A percentile compares a stretch with the other conserved stretches of the same genome.
Conservation (phyloP, 1,284 basidiomycete genomes). For the Ustilago curta region DNA sequence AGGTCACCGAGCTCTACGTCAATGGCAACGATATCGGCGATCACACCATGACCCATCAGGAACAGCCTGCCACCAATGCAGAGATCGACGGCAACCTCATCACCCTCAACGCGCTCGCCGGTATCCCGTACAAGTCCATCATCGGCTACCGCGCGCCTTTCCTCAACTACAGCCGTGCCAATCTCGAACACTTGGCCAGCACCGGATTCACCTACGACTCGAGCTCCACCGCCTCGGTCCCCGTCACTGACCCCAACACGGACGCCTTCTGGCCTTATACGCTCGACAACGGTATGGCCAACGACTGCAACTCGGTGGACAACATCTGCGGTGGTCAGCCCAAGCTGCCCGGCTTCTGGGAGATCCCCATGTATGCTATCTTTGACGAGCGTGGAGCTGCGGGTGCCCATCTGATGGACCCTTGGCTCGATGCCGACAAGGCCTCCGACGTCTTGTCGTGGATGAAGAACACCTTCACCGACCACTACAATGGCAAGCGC, state of each 20-base stretch:
- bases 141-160: constrained; percentile 83
- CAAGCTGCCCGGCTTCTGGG: constrained; percentile 76
- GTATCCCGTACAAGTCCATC: constrained; percentile 79
- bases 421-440: constrained; percentile 76
- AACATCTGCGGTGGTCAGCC: constrained; percentile 78
- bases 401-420: constrained; percentile 78
- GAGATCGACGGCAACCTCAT: constrained; percentile 81
- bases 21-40: constrained; percentile 88
- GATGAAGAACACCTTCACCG: constrained; percentile 81
- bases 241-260: constrained; percentile 77
- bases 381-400: constrained; percentile 53
- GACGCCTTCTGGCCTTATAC: constrained; percentile 75
- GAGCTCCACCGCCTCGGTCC: constrained; percentile 76
- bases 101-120: constrained; percentile 81
- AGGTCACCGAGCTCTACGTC: constrained; percentile 84
- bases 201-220: constrained; percentile 81
- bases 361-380: constrained; percentile 60
- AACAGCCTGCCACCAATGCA: constrained; percentile 73
- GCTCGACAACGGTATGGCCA: constrained; percentile 78
- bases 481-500: constrained; percentile 75
- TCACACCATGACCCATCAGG: constrained; percentile 86
- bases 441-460: constrained; percentile 74
- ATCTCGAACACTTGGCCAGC: constrained; percentile 74
- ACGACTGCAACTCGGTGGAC: constrained; percentile 77
- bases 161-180: constrained; percentile 77